These are phyloP conservation scores for Hsuehochloa calcarea DNA, from an alignment of 176 grass and related monocot genomes.

Conservation along the genomic window DNA sequence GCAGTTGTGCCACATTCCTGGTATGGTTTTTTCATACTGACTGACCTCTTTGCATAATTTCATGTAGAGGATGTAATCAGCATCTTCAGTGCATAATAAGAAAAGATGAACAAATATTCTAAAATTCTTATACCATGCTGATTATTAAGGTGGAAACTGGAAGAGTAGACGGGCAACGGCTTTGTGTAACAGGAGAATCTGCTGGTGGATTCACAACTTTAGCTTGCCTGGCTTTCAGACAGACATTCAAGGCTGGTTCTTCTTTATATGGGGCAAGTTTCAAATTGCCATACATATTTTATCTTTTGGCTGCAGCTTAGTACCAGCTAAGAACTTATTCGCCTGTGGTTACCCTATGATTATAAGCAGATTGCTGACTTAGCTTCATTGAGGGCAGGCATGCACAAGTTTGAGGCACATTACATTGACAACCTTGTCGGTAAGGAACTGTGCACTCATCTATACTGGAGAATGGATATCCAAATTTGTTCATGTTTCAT, in stretches of 20 bases:
- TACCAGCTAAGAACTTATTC: not conserved
- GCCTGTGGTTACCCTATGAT: not conserved
- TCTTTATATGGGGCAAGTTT: slow-evolving; percentile 82
- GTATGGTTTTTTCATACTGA: slow-evolving; percentile 44
- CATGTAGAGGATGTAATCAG: not conserved
- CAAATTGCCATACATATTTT: not conserved
- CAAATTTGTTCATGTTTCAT: not conserved
- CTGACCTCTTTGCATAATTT: not conserved
- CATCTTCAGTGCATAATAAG: not conserved
- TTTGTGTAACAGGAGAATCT: slow-evolving; percentile 78
- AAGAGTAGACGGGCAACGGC: slow-evolving; percentile 67
- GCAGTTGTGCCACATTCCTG: slow-evolving; percentile 78
- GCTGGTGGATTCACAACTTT: slow-evolving; percentile 91
- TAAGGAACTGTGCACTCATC: slow-evolving; percentile 31
- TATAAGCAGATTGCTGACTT: slow-evolving; percentile 73
- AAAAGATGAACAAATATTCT: slow-evolving; percentile 24
- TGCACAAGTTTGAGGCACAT: slow-evolving; percentile 77
- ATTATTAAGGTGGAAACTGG: slow-evolving; percentile 64
- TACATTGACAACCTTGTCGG: slow-evolving; percentile 84
- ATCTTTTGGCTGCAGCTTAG: not conserved
- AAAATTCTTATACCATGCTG: slow-evolving; percentile 6
- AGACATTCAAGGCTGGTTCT: slow-evolving; percentile 77
- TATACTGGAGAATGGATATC: not conserved
- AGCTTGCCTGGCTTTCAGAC: slow-evolving; percentile 86
- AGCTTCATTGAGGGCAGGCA: slow-evolving; percentile 52